Conservation (phyloP, 2,329 filamentous ascomycete genomes). For the Colletotrichum sp. region DNA sequence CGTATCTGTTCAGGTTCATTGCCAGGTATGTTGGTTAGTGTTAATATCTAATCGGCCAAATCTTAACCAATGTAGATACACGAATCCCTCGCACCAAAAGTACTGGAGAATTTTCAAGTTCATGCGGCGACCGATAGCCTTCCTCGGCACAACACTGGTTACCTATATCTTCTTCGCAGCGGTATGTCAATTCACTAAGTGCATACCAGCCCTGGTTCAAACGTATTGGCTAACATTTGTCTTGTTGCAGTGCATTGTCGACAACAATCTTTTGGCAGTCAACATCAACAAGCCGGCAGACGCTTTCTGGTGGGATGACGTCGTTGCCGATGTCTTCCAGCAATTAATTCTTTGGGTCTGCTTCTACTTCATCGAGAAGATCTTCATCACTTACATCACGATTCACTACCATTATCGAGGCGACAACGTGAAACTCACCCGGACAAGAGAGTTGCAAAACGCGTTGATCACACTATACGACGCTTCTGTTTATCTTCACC, state of each 20-base stretch:
- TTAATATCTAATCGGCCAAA: not conserved
- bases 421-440: constrained; percentile 16
- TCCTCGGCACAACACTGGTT: constrained; percentile 21
- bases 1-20: constrained; percentile 30
- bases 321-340: not conserved
- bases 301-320: constrained; percentile 5
- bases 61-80: constrained; percentile 24
- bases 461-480: constrained; percentile 30
- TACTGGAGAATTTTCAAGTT: constrained; percentile 31
- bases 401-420: constrained; percentile 33
- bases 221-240: not conserved
- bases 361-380: constrained; percentile 32
- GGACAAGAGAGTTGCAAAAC: constrained; percentile 29
- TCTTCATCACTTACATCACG: constrained; percentile 32
- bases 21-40: constrained; percentile 21
- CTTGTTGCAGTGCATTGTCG: constrained; percentile 18
- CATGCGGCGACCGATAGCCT: constrained; percentile 27
- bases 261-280: constrained; percentile 20
- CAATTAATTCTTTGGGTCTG: constrained; percentile 25
- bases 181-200: not conserved
- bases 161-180: constrained; percentile 18
- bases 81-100: constrained; percentile 30
- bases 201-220: not conserved
- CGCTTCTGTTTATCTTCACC: constrained; percentile 28
- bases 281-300: constrained; percentile 17